phyloP scores from a whole-genome alignment of 2,329 filamentous ascomycete genomes.

The Monilinia vaccinii-corymbosi region DNA sequence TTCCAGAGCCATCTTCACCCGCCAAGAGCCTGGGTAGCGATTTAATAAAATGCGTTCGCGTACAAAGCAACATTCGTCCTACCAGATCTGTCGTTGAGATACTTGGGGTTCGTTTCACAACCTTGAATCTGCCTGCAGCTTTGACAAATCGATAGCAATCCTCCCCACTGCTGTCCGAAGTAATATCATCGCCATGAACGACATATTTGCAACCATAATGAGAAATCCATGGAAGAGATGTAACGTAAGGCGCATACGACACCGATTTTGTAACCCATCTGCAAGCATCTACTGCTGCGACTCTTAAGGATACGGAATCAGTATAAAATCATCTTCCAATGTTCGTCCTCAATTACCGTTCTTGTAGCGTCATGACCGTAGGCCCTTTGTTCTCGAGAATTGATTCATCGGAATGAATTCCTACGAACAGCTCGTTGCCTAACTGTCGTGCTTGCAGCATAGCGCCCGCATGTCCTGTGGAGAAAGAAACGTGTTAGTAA shows the following conservation, averaged over 20 bases:
- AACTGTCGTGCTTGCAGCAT: slow-evolving; percentile 93
- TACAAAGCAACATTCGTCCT: slow-evolving; percentile 92
- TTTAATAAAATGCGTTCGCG: slow-evolving; percentile 86
- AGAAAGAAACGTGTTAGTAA: neutral
- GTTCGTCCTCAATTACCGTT: slow-evolving; percentile 49
- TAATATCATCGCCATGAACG: slow-evolving; percentile 95
- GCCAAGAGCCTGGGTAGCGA: slow-evolving; percentile 60
- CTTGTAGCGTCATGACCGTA: slow-evolving; percentile 88
- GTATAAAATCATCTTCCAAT: slow-evolving; percentile 19
- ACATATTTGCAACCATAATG: slow-evolving; percentile 95
- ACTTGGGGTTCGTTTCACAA: slow-evolving; percentile 90
- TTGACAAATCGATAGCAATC: slow-evolving; percentile 99
- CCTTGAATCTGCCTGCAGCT: slow-evolving; percentile 84
- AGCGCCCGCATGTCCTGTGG: slow-evolving; percentile 80
- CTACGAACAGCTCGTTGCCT: slow-evolving; percentile 79
- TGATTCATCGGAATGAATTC: slow-evolving; percentile 90
- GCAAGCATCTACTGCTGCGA: slow-evolving; percentile 87
- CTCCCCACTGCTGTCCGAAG: slow-evolving; percentile 83
- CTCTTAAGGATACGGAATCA: slow-evolving; percentile 38
- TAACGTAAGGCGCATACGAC: slow-evolving; percentile 86
- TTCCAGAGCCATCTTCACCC: slow-evolving; percentile 65
- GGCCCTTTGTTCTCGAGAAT: slow-evolving; percentile 97
- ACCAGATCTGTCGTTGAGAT: slow-evolving; percentile 98
- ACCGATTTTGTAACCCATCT: slow-evolving; percentile 86
- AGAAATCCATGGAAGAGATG: slow-evolving; percentile 83